These are phyloP conservation scores for Saprolegnia parasitica DNA, from an alignment of 352 stramenopile genomes.

Conservation along the genomic window DNA sequence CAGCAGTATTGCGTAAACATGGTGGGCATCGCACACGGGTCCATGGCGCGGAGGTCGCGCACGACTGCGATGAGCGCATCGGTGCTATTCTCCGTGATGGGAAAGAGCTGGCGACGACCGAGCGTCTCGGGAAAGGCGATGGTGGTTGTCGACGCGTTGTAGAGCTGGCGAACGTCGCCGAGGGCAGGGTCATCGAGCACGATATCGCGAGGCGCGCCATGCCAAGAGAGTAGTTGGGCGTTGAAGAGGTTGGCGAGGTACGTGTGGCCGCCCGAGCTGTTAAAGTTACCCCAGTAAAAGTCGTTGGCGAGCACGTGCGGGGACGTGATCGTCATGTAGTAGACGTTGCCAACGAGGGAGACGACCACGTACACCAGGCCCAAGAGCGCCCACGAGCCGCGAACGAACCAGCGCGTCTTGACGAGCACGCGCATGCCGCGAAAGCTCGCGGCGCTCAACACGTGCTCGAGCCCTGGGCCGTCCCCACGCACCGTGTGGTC, in stretches of 20 bases:
- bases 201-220: background rate
- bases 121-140: background rate
- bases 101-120: background rate
- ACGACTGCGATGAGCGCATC: no score
- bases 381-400: background rate
- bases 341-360: conserved; percentile 7
- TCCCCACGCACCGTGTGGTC: background rate
- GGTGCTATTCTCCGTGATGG: background rate
- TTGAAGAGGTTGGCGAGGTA: conserved; percentile 11
- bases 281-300: conserved; percentile 23
- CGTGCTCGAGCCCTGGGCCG: background rate
- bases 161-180: conserved; percentile 1
- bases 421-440: background rate
- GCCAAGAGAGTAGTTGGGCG: background rate
- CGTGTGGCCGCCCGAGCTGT: conserved; percentile 4
- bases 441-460: background rate
- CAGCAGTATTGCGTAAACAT: conserved; percentile 29
- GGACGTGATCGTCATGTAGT: conserved; percentile 23
- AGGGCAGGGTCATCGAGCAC: background rate
- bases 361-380: background rate
- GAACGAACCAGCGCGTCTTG: background rate
- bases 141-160: background rate
- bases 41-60: no score
- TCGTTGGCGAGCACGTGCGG: conserved; percentile 14
- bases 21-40: conserved; percentile 22